Evolutionary conservation across 2,329 filamentous ascomycete genomes (phyloP).

Genomic region (Colletotrichum coccodes): DNA sequence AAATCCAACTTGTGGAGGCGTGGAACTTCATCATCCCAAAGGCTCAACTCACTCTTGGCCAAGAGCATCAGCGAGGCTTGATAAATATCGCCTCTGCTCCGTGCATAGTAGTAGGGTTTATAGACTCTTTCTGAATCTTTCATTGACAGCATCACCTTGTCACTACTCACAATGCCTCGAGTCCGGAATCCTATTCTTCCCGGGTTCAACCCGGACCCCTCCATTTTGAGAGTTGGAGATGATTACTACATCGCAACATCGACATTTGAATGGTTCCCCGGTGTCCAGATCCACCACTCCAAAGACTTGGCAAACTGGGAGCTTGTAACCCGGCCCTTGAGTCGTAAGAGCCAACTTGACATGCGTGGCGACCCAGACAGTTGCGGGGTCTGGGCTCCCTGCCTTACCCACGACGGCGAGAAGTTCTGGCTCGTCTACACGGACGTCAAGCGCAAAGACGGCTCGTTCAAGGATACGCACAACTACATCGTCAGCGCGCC

Average conservation of each 20-base stretch:
- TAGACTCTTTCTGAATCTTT: no score
- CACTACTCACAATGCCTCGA: slow-evolving; percentile 51
- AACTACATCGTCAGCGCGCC: slow-evolving; percentile 70
- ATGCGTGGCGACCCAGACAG: slow-evolving; percentile 70
- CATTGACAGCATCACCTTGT: background rate
- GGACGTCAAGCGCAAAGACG: slow-evolving; percentile 74
- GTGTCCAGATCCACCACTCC: slow-evolving; percentile 66
- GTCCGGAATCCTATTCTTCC: slow-evolving; percentile 65
- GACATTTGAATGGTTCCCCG: slow-evolving; percentile 66
- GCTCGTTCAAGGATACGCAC: slow-evolving; percentile 71
- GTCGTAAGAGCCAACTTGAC: slow-evolving; percentile 61
- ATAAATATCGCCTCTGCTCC: background rate
- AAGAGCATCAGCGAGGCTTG: background rate
- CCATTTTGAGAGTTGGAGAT: slow-evolving; percentile 59
- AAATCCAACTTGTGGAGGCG: slow-evolving; percentile 31
- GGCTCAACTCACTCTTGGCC: background rate
- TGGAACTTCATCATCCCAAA: slow-evolving; percentile 1
- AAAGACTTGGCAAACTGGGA: slow-evolving; percentile 64
- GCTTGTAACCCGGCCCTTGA: slow-evolving; percentile 57
- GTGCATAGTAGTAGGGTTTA: no score
- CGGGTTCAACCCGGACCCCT: slow-evolving; percentile 67
- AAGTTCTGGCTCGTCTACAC: slow-evolving; percentile 73
- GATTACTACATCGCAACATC: slow-evolving; percentile 67
- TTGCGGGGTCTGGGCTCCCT: slow-evolving; percentile 73
- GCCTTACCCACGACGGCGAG: slow-evolving; percentile 68